Conservation (phyloP, 257 asterid species). For the Primulina huaijiensis region DNA sequence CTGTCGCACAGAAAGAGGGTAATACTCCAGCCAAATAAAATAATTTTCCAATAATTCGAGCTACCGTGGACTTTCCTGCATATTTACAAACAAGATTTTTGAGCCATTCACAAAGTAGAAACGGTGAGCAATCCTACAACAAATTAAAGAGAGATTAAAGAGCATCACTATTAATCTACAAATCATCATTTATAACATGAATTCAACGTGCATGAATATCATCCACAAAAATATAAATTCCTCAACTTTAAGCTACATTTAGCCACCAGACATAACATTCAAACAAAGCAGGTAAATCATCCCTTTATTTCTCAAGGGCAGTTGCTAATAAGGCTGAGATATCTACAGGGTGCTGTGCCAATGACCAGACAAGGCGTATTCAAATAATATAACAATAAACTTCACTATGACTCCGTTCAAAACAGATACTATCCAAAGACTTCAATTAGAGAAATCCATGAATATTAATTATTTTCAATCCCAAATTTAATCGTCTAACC, state of each 20-base stretch:
- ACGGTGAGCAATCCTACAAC: not conserved
- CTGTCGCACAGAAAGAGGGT: slow-evolving; percentile 40
- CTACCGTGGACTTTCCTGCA: slow-evolving; percentile 52
- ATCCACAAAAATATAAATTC: not conserved
- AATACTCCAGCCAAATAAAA: slow-evolving; percentile 47
- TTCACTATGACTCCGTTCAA: too few species aligned
- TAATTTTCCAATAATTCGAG: slow-evolving; percentile 47
- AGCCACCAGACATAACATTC: not conserved
- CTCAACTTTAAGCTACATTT: not conserved
- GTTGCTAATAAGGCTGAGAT: too few species aligned
- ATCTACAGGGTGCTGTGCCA: too few species aligned
- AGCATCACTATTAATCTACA: not conserved
- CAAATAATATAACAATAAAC: too few species aligned
- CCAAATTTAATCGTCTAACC: too few species aligned
- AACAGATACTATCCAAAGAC: too few species aligned
- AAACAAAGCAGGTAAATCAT: too few species aligned
- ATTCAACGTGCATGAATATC: not conserved
- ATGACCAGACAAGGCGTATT: too few species aligned
- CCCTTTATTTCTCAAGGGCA: too few species aligned
- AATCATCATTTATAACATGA: not conserved
- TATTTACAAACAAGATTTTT: not conserved
- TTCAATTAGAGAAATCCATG: too few species aligned
- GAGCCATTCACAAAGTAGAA: slow-evolving; percentile 9
- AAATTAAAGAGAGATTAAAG: slow-evolving; percentile 5
- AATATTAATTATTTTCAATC: too few species aligned